Base-by-base conservation (phyloP, 2,329 filamentous ascomycete species). In the Rutstroemia sp. region DNA sequence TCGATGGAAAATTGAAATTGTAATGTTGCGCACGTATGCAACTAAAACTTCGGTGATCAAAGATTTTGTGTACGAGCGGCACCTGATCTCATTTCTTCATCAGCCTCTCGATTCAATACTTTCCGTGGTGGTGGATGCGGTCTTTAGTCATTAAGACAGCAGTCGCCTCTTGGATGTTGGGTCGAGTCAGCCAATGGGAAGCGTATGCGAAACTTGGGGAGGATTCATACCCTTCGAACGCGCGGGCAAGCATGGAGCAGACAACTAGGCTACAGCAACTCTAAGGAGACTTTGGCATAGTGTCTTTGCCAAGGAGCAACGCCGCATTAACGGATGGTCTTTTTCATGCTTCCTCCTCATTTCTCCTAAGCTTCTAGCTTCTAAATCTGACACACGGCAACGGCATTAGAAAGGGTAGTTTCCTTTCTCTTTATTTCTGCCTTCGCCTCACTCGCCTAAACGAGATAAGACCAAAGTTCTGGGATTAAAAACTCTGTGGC, bases 11-110 rank as follows among this genome's bases (percentile, higher is more conserved):
- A 42, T 49, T 23, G 17, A 49, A 48, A 49, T 50, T 54, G 34
- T 54, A 30, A 42, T 51, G 53, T 50, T 55, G 53, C 46, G 53
- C 53, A 55, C 47, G 27, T 23, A 55, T 55, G 53, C 46, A 55
- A 34, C 53, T 51, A 55, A 51, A 55, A 55, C 19, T 37, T 44
- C 45, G 46, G 27, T 25, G 53, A 55, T 55, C 53, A 55, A 55
- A 55, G 41, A 51, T 23, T 25, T 55, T 44, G 53, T 55, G 47
- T 55, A 55, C 53, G 41, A 55, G 46, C 46, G 53, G 53, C 53
- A 55, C 53, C 53, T 55, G 53, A 55, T 55, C 25, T 38, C 41
- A 44, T 49, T 50, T 8, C 17, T 34, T 27, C 37, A 49, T 54
- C 23, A 50, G 52, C 52, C 45, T 49, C 37, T 49, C 23, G 14